phyloP scores from a whole-genome alignment of 1,284 basidiomycete species.

The Peniophora sp. region DNA sequence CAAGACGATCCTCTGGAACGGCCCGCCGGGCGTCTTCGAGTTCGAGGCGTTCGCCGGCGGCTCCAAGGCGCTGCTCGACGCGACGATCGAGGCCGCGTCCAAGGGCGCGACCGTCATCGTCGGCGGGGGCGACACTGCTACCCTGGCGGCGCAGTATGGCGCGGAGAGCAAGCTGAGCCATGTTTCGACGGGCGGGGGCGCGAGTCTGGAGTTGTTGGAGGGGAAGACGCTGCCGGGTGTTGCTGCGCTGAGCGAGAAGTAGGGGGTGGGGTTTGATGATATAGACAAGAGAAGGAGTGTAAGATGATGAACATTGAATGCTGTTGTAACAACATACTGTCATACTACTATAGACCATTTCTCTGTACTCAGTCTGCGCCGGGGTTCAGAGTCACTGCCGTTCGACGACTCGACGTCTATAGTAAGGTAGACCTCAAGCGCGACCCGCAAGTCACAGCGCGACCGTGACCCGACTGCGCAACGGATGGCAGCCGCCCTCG shows the following conservation, averaged over 20 bases:
- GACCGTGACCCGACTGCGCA: too few relatives aligned
- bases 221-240: slow-evolving; percentile 41
- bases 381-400: too few relatives aligned
- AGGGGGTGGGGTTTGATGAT: too few relatives aligned
- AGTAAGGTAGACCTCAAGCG: too few relatives aligned
- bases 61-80: slow-evolving; percentile 81
- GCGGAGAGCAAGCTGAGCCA: slow-evolving; percentile 90
- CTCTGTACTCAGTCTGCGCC: too few relatives aligned
- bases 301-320: too few relatives aligned
- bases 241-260: slow-evolving; percentile 1
- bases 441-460: too few relatives aligned
- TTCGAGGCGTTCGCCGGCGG: slow-evolving; percentile 88
- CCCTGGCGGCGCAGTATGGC: slow-evolving; percentile 76
- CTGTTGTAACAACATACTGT: too few relatives aligned
- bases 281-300: too few relatives aligned
- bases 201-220: slow-evolving; percentile 91
- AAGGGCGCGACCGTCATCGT: slow-evolving; percentile 91
- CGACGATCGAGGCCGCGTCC: slow-evolving; percentile 81
- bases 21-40: slow-evolving; percentile 96
- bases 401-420: too few relatives aligned
- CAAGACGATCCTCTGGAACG: slow-evolving; percentile 99
- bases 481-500: too few relatives aligned
- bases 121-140: slow-evolving; percentile 91
- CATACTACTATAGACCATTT: too few relatives aligned
- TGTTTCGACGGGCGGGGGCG: slow-evolving; percentile 96